phyloP scores from a whole-genome alignment of 768 basidiomycete species.

The Clathrus columnatus region DNA sequence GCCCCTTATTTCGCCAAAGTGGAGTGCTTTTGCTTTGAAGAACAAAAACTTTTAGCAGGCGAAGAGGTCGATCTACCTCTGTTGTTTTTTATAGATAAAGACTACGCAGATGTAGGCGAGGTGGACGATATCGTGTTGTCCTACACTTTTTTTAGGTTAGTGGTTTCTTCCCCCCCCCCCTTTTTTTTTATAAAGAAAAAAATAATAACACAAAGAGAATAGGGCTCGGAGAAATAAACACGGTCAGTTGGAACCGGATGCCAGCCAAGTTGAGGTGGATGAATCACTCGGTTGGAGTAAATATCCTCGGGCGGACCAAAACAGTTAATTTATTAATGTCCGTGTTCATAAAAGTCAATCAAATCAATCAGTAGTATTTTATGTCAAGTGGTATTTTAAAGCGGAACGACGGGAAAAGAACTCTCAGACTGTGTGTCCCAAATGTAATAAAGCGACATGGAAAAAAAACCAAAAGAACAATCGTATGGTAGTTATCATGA shows the following conservation, averaged over 20 bases:
- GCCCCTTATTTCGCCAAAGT: constrained; percentile 99
- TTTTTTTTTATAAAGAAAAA: background rate
- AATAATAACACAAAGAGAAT: too few relatives aligned
- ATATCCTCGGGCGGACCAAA: constrained; percentile 6
- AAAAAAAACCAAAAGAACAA: background rate
- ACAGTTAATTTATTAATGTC: constrained; percentile 4
- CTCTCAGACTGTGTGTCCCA: background rate
- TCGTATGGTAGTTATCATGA: background rate
- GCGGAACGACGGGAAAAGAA: background rate
- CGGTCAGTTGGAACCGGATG: constrained; percentile 89
- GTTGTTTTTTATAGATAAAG: constrained; percentile 97
- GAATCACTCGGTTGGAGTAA: constrained; percentile 34
- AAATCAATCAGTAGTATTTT: background rate
- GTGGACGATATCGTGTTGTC: constrained; percentile 89
- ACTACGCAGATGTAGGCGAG: constrained; percentile 82
- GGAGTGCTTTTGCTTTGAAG: constrained; percentile 99
- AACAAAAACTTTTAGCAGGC: constrained; percentile 86
- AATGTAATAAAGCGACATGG: background rate
- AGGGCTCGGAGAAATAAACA: constrained; percentile 80
- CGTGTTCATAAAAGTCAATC: background rate
- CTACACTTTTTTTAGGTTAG: constrained; percentile 95
- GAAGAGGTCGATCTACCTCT: constrained; percentile 99
- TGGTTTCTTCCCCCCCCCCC: constrained; percentile 10
- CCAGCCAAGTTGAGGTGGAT: constrained; percentile 68
- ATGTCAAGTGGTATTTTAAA: background rate